A percentile compares a stretch with the other conserved stretches of the same genome.
These are phyloP conservation scores for Phytophthora palmivora DNA, from an alignment of 352 stramenopile genomes.

Conservation along the genomic window DNA sequence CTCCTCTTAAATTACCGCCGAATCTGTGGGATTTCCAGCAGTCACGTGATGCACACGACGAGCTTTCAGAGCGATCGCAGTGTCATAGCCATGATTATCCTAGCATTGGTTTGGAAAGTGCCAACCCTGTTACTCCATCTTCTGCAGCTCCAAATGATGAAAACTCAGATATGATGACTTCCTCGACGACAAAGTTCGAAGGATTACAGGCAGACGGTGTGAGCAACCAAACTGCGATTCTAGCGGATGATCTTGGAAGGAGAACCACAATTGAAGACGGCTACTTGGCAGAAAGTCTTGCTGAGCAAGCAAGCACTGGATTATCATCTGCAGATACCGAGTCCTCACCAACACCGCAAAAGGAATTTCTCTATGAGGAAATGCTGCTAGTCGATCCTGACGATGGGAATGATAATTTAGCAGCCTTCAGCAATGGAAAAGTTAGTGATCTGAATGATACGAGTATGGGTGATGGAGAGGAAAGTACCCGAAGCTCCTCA, in stretches of 20 bases:
- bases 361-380: not conserved
- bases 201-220: not conserved
- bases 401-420: not conserved
- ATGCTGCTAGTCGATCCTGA: too few species aligned
- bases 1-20: slow-evolving; percentile 26
- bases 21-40: slow-evolving; percentile 22
- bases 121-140: not conserved
- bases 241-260: not conserved
- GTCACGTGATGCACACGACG: slow-evolving; percentile 4
- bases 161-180: not conserved
- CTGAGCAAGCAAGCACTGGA: slow-evolving; percentile 4
- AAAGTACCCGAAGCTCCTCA: not conserved
- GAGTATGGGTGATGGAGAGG: not conserved
- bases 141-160: not conserved
- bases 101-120: not conserved
- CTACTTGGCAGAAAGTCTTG: slow-evolving; percentile 16
- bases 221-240: not conserved
- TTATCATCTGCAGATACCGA: slow-evolving; percentile 1
- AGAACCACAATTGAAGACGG: slow-evolving; percentile 12
- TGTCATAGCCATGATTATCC: not conserved
- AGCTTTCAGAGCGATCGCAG: not conserved
- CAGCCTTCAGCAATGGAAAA: not conserved
- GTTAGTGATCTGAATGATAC: not conserved
- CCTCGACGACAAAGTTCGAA: not conserved
- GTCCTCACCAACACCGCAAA: not conserved